Evolutionary conservation across 768 basidiomycete genomes (phyloP), one percentile per base, ranked within the genome.

Genomic region (Phaeolepiota aurea): DNA sequence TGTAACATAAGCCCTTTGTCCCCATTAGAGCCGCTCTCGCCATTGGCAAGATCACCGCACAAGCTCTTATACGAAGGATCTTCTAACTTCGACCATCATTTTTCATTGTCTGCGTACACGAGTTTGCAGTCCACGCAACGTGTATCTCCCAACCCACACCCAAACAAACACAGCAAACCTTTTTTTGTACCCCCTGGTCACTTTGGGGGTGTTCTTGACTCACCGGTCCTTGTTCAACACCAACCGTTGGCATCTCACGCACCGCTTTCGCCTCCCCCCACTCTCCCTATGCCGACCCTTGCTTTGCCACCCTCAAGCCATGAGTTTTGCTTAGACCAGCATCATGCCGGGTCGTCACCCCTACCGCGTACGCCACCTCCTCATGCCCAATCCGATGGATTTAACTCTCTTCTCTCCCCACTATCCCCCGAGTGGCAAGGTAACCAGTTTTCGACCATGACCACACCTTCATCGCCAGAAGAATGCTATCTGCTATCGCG

Each of bases 251-350:
- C 47, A n/a, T 54, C 42, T 20, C 56, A 59, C 25, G 45, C 33
- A 4, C 70, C 59, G 1, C 56, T 63, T 41, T 69, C 69, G 20
- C 69, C 71, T 36, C 69, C 71, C 13, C 63, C 67, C 25, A 72
- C 69, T 13, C 53, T 68, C 38, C 66, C 65, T 11, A 62, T 57
- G 18, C 42, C 52, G 32, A 68, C 63, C 0, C 57, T 57, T 9
- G 52, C 47, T 21, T 45, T 72, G 22, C 69, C 69, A 5, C 62
- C 62, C 20, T 28, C 49, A 15, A 15, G 33, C 12, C 18, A 19
- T 16, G 12, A 35, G 33, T 7, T 9, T 9, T 14, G 16, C n/a
- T 9, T 15, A 7, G 33, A 35, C 12, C 33, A 35, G 9, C 7
- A 64, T 22, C 28, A 31, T 23, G 38, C 15, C 38, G 22, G 30